phyloP scores from a whole-genome alignment of 2,329 filamentous ascomycete species.

The Ascochyta clinopodiicola region DNA sequence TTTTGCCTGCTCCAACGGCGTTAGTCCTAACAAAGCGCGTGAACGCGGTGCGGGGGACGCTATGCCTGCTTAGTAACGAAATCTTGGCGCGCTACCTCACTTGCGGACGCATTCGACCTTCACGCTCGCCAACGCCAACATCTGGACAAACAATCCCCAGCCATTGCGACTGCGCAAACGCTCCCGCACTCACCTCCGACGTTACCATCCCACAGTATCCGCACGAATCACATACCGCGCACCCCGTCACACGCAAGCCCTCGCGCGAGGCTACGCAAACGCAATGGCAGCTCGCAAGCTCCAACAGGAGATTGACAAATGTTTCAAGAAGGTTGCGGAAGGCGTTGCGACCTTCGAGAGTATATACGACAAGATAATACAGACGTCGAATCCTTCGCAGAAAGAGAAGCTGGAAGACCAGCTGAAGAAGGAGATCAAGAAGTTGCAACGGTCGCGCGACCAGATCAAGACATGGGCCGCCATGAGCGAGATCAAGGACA shows the following conservation, averaged over 20 bases:
- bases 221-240: conserved; percentile 13
- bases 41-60: conserved; percentile 19
- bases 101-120: conserved; percentile 34
- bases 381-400: conserved; percentile 89
- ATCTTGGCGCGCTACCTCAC: conserved; percentile 21
- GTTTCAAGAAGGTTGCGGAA: conserved; percentile 97
- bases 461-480: conserved; percentile 99
- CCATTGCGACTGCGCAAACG: conserved; percentile 26
- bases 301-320: conserved; percentile 98
- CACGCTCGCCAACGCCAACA: conserved; percentile 10
- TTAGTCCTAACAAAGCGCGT: conserved; percentile 7
- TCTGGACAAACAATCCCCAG: conserved; percentile 26
- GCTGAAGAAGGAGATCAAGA: conserved; percentile 99
- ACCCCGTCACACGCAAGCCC: conserved; percentile 25
- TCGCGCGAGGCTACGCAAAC: conserved; percentile 46
- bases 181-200: conserved; percentile 25
- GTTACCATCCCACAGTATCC: conserved; percentile 9
- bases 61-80: neutral
- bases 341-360: conserved; percentile 89
- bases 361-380: conserved; percentile 97
- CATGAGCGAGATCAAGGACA: conserved; percentile 99
- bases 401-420: conserved; percentile 99
- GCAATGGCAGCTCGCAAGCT: conserved; percentile 95
- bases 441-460: conserved; percentile 93
- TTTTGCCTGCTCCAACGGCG: conserved; percentile 4